Conservation (phyloP, 2,329 filamentous ascomycete genomes). For the Fusarium pseudograminearum region DNA sequence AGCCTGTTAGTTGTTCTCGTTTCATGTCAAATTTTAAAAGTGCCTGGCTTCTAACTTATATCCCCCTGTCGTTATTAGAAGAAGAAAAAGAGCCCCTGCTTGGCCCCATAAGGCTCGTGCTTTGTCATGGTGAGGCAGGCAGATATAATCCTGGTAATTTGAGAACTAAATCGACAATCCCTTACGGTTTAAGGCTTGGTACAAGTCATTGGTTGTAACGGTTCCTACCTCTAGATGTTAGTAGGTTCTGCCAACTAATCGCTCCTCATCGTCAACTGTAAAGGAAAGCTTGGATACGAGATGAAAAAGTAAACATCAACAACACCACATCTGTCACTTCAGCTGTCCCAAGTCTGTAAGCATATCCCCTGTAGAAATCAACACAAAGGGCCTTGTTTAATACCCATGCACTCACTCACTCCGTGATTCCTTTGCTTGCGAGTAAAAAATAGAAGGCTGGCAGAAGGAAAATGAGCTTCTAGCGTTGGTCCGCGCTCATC, state of each 20-base stretch:
- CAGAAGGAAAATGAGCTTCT: slow-evolving; percentile 28
- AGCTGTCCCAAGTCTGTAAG: slow-evolving; percentile 10
- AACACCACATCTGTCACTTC: slow-evolving; percentile 2
- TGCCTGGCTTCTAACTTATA: neutral
- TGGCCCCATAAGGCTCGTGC: slow-evolving; percentile 31
- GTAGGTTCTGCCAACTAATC: slow-evolving; percentile 31
- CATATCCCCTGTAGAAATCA: slow-evolving; percentile 14
- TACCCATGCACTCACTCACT: slow-evolving; percentile 12
- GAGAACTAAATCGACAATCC: neutral
- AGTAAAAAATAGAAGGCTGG: slow-evolving; percentile 36
- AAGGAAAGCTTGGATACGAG: slow-evolving; percentile 22
- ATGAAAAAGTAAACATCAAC: slow-evolving; percentile 23
- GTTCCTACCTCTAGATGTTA: neutral
- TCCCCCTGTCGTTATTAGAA: neutral
- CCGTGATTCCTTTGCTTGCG: slow-evolving; percentile 1
- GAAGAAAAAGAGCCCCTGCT: neutral
- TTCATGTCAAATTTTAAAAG: slow-evolving; percentile 13
- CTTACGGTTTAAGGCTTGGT: slow-evolving; percentile 11
- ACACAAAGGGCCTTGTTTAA: slow-evolving; percentile 14
- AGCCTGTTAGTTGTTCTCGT: neutral
- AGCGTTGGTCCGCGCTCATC: slow-evolving; percentile 18
- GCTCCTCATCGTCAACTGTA: slow-evolving; percentile 32
- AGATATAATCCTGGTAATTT: slow-evolving; percentile 2
- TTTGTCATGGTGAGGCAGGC: slow-evolving; percentile 41
- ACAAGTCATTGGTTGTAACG: slow-evolving; percentile 21